Conservation (phyloP, 1,284 basidiomycete species). For the Mycosarcoma mackinlayi region DNA sequence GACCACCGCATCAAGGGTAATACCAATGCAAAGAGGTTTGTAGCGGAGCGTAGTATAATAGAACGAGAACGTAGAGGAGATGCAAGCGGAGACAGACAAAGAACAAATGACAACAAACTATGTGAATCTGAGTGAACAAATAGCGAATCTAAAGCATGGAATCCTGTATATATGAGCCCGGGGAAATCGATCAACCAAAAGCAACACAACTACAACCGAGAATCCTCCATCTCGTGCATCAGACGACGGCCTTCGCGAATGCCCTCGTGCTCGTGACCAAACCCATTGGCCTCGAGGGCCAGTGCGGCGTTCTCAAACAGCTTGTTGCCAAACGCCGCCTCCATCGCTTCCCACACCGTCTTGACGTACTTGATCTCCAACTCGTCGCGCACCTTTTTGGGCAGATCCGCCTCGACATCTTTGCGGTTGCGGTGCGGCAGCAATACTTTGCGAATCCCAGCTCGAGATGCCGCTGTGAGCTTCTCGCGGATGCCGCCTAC, state of each 20-base stretch:
- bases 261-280: conserved; percentile 55
- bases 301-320: conserved; percentile 56
- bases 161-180: no score
- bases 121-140: no score
- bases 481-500: conserved; percentile 67
- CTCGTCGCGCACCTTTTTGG: conserved; percentile 76
- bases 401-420: conserved; percentile 85
- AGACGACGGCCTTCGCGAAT: conserved; percentile 51
- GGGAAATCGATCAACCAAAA: no score
- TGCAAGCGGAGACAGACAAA: no score
- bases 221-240: conserved; percentile 53
- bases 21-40: no score
- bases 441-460: conserved; percentile 82
- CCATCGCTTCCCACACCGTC: conserved; percentile 81
- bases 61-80: no score
- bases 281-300: conserved; percentile 42
- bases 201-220: conserved; percentile 22
- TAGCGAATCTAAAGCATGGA: no score
- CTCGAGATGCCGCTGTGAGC: conserved; percentile 73
- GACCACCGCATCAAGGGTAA: no score
- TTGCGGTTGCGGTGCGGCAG: conserved; percentile 84
- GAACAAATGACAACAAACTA: neutral
- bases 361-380: conserved; percentile 83
- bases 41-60: no score
- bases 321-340: conserved; percentile 72